A percentile compares a stretch with the other conserved stretches of the same genome.
These are phyloP conservation scores for Macrophomina pseudophaseolina DNA, from an alignment of 2,329 filamentous ascomycete genomes.

Conservation along the genomic window DNA sequence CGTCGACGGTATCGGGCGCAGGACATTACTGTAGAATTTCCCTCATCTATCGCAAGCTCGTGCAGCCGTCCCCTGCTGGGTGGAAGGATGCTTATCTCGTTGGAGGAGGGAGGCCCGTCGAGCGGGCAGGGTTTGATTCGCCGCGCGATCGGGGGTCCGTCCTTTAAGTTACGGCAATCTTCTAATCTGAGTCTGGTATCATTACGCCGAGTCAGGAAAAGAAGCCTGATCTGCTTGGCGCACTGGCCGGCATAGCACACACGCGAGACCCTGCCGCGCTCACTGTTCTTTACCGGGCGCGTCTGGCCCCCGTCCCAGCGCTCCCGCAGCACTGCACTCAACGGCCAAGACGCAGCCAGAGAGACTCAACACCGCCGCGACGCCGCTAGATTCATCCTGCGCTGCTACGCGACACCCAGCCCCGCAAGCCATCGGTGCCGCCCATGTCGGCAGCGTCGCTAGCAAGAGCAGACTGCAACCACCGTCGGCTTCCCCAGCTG, in stretches of 20 bases:
- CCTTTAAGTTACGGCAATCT: background rate
- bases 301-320: too few species aligned
- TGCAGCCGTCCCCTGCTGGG: background rate
- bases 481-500: background rate
- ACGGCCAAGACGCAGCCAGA: background rate
- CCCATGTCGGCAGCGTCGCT: background rate
- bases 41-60: slow-evolving; percentile 3
- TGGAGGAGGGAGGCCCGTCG: background rate
- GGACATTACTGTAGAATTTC: background rate
- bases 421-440: background rate
- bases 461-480: background rate
- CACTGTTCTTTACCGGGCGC: background rate
- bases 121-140: slow-evolving; percentile 14
- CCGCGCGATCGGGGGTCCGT: background rate
- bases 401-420: background rate
- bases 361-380: background rate
- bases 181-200: slow-evolving; percentile 6
- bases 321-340: background rate
- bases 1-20: background rate
- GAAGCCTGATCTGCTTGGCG: background rate
- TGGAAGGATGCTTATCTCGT: slow-evolving; percentile 21
- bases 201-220: slow-evolving; percentile 6
- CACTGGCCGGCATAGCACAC: background rate
- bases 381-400: background rate
- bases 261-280: background rate